Percentiles rank a stretch among this genome's conserved stretches.
Conservation (phyloP, 768 basidiomycete genomes). For the Leccinum boreale region DNA sequence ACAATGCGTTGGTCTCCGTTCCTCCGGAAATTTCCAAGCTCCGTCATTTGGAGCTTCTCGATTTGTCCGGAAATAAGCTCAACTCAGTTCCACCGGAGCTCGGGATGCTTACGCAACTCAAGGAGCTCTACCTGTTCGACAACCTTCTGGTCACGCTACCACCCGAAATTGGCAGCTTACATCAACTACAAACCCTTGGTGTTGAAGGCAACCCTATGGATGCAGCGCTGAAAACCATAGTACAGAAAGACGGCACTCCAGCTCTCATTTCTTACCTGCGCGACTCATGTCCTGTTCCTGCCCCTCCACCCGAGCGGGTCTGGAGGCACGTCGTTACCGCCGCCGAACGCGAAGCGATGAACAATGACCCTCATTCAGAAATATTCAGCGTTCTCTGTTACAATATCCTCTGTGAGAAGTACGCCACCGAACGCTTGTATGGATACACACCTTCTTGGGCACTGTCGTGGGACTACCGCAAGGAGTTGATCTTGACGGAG, state of each 20-base stretch:
- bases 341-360: slow-evolving; percentile 55
- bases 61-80: slow-evolving; percentile 88
- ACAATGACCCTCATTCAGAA: slow-evolving; percentile 66
- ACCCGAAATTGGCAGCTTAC: slow-evolving; percentile 81
- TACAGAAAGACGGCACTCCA: slow-evolving; percentile 94
- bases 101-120: slow-evolving; percentile 85
- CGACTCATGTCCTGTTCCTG: slow-evolving; percentile 83
- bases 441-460: slow-evolving; percentile 98
- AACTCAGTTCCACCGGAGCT: slow-evolving; percentile 77
- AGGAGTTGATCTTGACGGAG: slow-evolving; percentile 83
- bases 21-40: slow-evolving; percentile 83
- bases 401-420: slow-evolving; percentile 93
- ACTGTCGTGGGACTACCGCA: slow-evolving; percentile 91
- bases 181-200: slow-evolving; percentile 90
- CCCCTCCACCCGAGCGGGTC: slow-evolving; percentile 73
- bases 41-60: slow-evolving; percentile 82
- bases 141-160: slow-evolving; percentile 88
- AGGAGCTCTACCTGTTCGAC: slow-evolving; percentile 94
- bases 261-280: slow-evolving; percentile 89
- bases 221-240: slow-evolving; percentile 63
- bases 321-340: slow-evolving; percentile 67
- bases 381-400: slow-evolving; percentile 81
- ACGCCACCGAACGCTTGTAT: slow-evolving; percentile 85
- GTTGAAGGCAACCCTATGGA: slow-evolving; percentile 98
- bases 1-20: slow-evolving; percentile 77